Percentiles rank a stretch among this genome's conserved stretches.
These are phyloP conservation scores for Friedmanniomyces simplex DNA, from an alignment of 495 filamentous ascomycete genomes.

Conservation along the genomic window DNA sequence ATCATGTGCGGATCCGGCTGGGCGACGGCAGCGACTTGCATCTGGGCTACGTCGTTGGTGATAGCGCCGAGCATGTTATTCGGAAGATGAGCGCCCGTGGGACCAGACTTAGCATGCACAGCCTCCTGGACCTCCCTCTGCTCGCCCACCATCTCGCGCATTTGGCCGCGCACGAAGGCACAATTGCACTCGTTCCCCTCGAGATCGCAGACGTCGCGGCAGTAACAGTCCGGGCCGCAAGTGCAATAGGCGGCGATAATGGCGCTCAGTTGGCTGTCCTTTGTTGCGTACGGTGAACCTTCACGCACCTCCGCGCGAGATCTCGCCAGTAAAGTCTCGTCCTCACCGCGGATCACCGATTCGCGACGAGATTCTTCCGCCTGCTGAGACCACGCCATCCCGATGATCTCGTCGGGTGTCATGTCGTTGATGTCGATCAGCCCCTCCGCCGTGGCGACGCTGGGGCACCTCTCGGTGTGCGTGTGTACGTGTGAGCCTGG, in stretches of 20 bases:
- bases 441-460: not conserved
- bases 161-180: not conserved
- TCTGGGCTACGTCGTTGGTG: not conserved
- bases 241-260: not conserved
- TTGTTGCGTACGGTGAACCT: not conserved
- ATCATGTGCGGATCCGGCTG: not conserved
- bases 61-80: slow-evolving; percentile 1
- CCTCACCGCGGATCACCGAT: not conserved
- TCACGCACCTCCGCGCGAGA: not conserved
- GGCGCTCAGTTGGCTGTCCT: not conserved
- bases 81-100: not conserved
- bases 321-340: not conserved
- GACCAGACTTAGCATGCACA: not conserved
- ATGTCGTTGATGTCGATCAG: slow-evolving; percentile 7
- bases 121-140: not conserved
- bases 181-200: not conserved
- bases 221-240: not conserved
- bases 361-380: not conserved
- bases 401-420: slow-evolving; percentile 5
- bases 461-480: not conserved
- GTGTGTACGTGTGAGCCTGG: not conserved
- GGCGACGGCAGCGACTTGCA: slow-evolving; percentile 10
- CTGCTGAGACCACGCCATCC: slow-evolving; percentile 7
- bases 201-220: not conserved
- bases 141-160: not conserved